A percentile compares a stretch with the other conserved stretches of the same genome.
These are phyloP conservation scores for Parastagonospora avenae DNA, from an alignment of 2,329 filamentous ascomycete genomes.

Conservation along the genomic window DNA sequence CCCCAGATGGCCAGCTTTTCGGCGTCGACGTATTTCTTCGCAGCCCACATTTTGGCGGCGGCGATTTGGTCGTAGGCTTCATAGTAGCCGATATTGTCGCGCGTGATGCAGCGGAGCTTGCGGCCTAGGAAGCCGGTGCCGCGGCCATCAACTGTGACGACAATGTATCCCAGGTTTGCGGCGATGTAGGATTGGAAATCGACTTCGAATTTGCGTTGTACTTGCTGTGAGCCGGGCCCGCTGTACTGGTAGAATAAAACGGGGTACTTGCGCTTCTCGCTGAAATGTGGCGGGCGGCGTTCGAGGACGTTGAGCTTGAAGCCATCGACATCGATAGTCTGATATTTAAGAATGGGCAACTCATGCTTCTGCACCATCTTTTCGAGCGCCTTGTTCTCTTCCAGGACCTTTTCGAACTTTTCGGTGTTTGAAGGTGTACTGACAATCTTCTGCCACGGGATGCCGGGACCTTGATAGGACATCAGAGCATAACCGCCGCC, in stretches of 20 bases:
- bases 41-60: conserved; percentile 81
- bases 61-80: conserved; percentile 92
- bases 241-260: conserved; percentile 96
- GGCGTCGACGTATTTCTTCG: conserved; percentile 81
- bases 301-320: conserved; percentile 77
- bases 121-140: conserved; percentile 92
- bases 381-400: conserved; percentile 75
- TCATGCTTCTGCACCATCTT: conserved; percentile 75
- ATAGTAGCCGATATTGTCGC: conserved; percentile 81
- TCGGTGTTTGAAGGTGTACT: conserved; percentile 74
- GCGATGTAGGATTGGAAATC: conserved; percentile 93
- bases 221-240: conserved; percentile 89
- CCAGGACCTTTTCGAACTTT: conserved; percentile 71
- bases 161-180: conserved; percentile 84
- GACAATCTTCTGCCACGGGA: conserved; percentile 90
- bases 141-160: conserved; percentile 91
- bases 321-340: conserved; percentile 82
- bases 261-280: conserved; percentile 82
- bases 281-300: conserved; percentile 86
- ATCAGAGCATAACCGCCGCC: conserved; percentile 84
- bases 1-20: conserved; percentile 92
- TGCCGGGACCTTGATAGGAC: conserved; percentile 78
- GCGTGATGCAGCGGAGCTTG: conserved; percentile 78
- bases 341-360: conserved; percentile 80
- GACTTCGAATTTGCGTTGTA: conserved; percentile 78